phyloP scores from a whole-genome alignment of 2,329 filamentous ascomycete genomes.

The Myriangium duriaei region DNA sequence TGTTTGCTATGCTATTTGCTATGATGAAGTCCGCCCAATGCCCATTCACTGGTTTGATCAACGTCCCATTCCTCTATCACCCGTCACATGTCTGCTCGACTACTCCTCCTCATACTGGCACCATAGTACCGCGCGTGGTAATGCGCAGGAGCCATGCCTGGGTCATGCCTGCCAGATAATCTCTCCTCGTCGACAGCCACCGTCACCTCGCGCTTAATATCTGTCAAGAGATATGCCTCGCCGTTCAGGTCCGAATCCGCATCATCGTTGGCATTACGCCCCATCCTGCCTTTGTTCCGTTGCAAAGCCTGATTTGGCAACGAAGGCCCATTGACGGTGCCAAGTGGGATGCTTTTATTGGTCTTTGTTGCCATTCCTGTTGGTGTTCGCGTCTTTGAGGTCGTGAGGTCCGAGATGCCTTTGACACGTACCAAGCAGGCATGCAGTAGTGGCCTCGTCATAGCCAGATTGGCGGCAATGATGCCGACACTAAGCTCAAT shows the following conservation, averaged over 20 bases:
- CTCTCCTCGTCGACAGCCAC: constrained; percentile 4
- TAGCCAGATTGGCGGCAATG: constrained; percentile 21
- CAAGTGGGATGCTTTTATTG: too few relatives aligned
- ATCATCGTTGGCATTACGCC: background rate
- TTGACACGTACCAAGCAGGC: constrained; percentile 6
- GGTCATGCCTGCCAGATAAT: constrained; percentile 1
- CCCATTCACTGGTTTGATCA: too few relatives aligned
- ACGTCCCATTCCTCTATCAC: too few relatives aligned
- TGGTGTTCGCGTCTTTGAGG: background rate
- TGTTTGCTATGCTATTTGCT: too few relatives aligned
- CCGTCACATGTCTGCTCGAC: too few relatives aligned
- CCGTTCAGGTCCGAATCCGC: background rate
- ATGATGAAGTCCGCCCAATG: too few relatives aligned
- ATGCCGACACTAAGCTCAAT: constrained; percentile 25
- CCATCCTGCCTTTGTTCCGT: background rate
- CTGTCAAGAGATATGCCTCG: constrained; percentile 4
- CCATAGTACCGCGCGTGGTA: too few relatives aligned
- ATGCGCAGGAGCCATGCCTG: background rate
- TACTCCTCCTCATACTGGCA: too few relatives aligned
- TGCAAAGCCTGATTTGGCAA: background rate
- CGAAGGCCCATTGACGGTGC: background rate
- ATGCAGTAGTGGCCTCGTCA: constrained; percentile 22
- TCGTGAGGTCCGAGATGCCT: constrained; percentile 1
- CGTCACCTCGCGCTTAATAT: constrained; percentile 6
- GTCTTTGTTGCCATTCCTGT: background rate